A percentile compares a stretch with the other conserved stretches of the same genome.
Conservation (phyloP, 176 grass and related monocot species). For the Triticum dicoccoides region DNA sequence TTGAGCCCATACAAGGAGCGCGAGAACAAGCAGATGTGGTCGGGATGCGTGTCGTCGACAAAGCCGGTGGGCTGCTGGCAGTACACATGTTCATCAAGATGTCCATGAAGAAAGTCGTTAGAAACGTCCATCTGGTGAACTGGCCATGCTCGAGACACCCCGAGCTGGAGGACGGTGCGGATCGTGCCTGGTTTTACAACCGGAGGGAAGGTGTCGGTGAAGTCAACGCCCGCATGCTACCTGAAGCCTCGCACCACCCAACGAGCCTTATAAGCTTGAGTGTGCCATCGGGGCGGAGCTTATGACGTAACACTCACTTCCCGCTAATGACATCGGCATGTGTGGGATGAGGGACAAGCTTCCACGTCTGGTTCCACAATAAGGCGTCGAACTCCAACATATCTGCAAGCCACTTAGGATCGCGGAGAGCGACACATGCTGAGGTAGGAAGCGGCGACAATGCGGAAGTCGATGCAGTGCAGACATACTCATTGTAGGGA, state of each 20-base stretch:
- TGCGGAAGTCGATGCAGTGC: not conserved
- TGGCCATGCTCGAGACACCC: not conserved
- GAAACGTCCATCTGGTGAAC: not conserved
- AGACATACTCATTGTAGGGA: not conserved
- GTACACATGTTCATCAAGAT: no score
- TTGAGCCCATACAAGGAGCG: not conserved
- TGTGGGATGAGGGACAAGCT: not conserved
- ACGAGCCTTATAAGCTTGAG: no score
- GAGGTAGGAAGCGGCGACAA: not conserved
- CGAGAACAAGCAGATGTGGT: not conserved
- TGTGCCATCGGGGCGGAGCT: no score
- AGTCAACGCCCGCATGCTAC: no score
- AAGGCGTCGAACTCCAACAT: not conserved
- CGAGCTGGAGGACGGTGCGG: no score
- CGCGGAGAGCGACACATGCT: not conserved
- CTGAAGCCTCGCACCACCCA: no score
- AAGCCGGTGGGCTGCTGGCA: not conserved
- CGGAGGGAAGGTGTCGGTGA: no score
- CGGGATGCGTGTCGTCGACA: not conserved
- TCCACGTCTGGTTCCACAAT: not conserved
- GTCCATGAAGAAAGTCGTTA: not conserved
- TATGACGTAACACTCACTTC: no score
- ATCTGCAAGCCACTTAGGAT: not conserved
- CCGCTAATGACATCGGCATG: not conserved
- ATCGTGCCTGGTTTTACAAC: no score